Evolutionary conservation across 2,329 filamentous ascomycete species (phyloP).

Genomic region (Penicillium corylophilum): DNA sequence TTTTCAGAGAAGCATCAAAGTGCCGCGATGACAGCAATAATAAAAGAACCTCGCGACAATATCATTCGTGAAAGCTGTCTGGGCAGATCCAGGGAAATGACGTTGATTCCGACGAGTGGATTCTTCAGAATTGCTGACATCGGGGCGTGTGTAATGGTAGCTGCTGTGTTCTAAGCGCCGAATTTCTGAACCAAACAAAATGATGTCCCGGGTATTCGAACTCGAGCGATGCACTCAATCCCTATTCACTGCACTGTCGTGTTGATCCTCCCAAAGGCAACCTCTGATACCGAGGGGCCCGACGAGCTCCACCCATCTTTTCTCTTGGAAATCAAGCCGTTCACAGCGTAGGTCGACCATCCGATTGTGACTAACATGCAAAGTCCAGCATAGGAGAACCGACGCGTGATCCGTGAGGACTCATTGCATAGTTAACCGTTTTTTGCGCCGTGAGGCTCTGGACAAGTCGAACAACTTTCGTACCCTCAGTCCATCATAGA

Average conservation of each 20-base stretch:
- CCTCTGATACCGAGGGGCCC: slow-evolving; percentile 48
- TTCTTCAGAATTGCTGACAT: slow-evolving; percentile 27
- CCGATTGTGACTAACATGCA: slow-evolving; percentile 64
- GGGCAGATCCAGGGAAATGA: slow-evolving; percentile 24
- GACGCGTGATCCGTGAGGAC: slow-evolving; percentile 46
- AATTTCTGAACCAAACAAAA: slow-evolving; percentile 19
- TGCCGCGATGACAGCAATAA: slow-evolving; percentile 42
- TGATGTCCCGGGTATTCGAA: slow-evolving; percentile 21
- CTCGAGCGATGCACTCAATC: slow-evolving; percentile 10
- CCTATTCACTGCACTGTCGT: slow-evolving; percentile 17
- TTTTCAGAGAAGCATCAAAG: slow-evolving; percentile 26
- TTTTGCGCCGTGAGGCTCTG: slow-evolving; percentile 47
- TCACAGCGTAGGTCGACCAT: slow-evolving; percentile 52
- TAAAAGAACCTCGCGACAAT: slow-evolving; percentile 57
- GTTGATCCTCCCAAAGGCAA: slow-evolving; percentile 50
- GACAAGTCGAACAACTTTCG: slow-evolving; percentile 42
- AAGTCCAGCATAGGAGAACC: slow-evolving; percentile 55
- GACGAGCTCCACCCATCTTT: slow-evolving; percentile 53
- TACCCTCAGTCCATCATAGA: slow-evolving; percentile 32
- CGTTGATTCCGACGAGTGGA: slow-evolving; percentile 60
- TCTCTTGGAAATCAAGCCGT: slow-evolving; percentile 41
- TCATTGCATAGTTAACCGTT: slow-evolving; percentile 47
- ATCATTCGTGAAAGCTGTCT: slow-evolving; percentile 27
- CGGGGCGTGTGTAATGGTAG: slow-evolving; percentile 48
- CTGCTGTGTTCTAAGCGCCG: slow-evolving; percentile 37